Conservation (phyloP, 805 yeast species). For the Hanseniaspora vineae region DNA sequence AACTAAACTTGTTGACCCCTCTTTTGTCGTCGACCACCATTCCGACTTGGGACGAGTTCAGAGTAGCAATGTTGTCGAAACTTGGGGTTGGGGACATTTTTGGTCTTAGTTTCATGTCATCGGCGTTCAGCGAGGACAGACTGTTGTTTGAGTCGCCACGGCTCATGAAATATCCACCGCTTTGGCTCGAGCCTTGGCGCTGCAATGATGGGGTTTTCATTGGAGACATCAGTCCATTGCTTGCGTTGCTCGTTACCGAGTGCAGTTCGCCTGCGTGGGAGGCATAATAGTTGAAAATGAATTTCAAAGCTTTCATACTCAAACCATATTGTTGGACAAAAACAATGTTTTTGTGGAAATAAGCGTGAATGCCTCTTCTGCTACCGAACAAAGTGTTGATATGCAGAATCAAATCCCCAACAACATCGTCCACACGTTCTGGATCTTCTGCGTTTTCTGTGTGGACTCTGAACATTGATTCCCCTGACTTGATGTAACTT, state of each 20-base stretch:
- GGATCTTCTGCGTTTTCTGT: slow-evolving; percentile 53
- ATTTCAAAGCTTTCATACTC: slow-evolving; percentile 41
- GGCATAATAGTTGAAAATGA: slow-evolving; percentile 31
- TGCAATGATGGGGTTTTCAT: slow-evolving; percentile 1
- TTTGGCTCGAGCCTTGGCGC: background rate
- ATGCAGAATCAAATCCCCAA: slow-evolving; percentile 79
- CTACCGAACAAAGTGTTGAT: slow-evolving; percentile 62
- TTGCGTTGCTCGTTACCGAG: slow-evolving; percentile 12
- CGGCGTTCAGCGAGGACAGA: background rate
- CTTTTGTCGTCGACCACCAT: slow-evolving; percentile 1
- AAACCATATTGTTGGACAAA: slow-evolving; percentile 58
- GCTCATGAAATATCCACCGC: background rate
- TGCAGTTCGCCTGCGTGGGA: slow-evolving; percentile 8
- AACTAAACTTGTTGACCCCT: slow-evolving; percentile 19
- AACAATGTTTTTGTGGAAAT: slow-evolving; percentile 53
- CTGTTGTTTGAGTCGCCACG: background rate
- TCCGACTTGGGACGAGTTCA: slow-evolving; percentile 1
- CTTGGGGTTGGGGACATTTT: background rate
- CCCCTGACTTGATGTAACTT: slow-evolving; percentile 56
- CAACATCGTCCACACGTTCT: slow-evolving; percentile 50
- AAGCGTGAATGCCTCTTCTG: slow-evolving; percentile 56
- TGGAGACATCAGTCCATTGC: slow-evolving; percentile 15
- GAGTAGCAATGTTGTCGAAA: background rate
- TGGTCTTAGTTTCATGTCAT: background rate
- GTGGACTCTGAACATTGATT: slow-evolving; percentile 64